Evolutionary conservation across 129 eudicot species (phyloP).

Genomic region (Logfia minima): DNA sequence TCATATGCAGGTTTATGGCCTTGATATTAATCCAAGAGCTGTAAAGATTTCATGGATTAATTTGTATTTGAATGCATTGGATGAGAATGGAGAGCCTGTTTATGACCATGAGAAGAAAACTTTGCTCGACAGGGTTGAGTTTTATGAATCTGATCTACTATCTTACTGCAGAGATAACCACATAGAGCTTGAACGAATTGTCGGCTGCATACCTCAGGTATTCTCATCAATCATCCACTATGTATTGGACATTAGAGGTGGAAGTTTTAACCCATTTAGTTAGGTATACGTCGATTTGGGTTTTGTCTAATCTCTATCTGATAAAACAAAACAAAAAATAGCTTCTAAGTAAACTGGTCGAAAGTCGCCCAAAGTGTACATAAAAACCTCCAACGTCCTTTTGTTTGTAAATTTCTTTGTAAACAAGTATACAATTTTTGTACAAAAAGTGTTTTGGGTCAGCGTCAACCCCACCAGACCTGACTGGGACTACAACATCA

Average conservation of each 20-base stretch:
- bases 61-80: slow-evolving; percentile 84
- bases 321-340: not conserved
- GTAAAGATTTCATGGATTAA: slow-evolving; percentile 94
- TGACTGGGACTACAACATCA: not conserved
- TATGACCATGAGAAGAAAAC: slow-evolving; percentile 85
- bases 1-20: slow-evolving; percentile 80
- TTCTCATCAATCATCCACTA: slow-evolving; percentile 7
- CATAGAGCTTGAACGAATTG: slow-evolving; percentile 92
- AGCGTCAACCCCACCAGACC: not conserved
- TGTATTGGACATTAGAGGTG: not conserved
- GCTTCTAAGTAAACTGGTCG: not conserved
- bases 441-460: not conserved
- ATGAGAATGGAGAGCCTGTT: slow-evolving; percentile 80
- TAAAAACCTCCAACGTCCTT: not conserved
- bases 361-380: not conserved
- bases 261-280: slow-evolving; percentile 3
- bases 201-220: slow-evolving; percentile 99
- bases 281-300: not conserved
- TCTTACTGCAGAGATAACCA: slow-evolving; percentile 84
- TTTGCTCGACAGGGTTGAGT: slow-evolving; percentile 90
- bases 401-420: too few relatives aligned
- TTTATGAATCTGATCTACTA: slow-evolving; percentile 90
- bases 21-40: slow-evolving; percentile 97
- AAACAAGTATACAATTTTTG: not conserved
- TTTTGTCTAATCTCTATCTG: not conserved